Conservation (phyloP, 129 eudicot genomes). For the Arctium minus region DNA sequence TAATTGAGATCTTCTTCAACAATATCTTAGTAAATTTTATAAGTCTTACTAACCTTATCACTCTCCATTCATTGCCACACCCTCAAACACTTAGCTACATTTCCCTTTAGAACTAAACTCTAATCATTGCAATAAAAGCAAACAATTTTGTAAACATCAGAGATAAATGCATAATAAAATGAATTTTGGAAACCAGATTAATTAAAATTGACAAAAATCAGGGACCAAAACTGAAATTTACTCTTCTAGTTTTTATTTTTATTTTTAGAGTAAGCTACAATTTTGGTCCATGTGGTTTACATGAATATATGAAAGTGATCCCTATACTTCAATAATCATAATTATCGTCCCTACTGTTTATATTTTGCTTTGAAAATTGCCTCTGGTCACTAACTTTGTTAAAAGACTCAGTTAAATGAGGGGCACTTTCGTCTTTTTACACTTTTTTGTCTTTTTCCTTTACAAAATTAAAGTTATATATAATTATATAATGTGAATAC, state of each 20-base stretch:
- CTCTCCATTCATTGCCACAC: constrained; percentile 70
- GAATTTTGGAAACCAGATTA: background rate
- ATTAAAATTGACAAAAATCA: background rate
- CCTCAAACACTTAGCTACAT: constrained; percentile 66
- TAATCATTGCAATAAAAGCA: constrained; percentile 55
- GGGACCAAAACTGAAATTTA: background rate
- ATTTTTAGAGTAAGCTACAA: too few relatives aligned
- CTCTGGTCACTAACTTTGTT: too few relatives aligned
- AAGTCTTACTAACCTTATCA: constrained; percentile 68
- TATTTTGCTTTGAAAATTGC: too few relatives aligned
- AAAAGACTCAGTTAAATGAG: too few relatives aligned
- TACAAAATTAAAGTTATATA: too few relatives aligned
- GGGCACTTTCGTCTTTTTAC: too few relatives aligned
- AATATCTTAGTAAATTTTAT: constrained; percentile 59
- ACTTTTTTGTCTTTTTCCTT: too few relatives aligned
- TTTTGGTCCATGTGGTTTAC: too few relatives aligned
- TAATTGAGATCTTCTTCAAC: constrained; percentile 59
- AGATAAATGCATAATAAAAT: background rate
- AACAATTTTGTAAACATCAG: background rate
- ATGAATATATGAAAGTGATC: too few relatives aligned
- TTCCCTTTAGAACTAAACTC: constrained; percentile 61
- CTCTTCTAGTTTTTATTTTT: background rate
- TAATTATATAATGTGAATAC: too few relatives aligned
- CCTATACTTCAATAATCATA: too few relatives aligned
- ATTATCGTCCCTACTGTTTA: too few relatives aligned